A percentile compares a stretch with the other conserved stretches of the same genome.
Evolutionary conservation across 164 flowering plant genomes (phyloP).

Genomic region (Platanus orientalis): DNA sequence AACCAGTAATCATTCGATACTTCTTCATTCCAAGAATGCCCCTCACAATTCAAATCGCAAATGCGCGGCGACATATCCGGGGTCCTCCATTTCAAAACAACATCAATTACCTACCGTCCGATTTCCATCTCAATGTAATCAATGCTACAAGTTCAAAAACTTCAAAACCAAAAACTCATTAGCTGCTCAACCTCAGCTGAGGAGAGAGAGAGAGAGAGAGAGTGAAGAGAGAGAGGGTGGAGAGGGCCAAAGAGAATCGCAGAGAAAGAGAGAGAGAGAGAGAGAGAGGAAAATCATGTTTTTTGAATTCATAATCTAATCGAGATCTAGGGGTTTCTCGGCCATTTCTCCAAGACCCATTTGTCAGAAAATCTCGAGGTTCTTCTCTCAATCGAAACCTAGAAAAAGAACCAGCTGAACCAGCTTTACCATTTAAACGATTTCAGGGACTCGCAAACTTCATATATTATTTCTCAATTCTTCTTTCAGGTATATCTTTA

Average conservation of each 20-base stretch:
- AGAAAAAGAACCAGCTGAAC: constrained; percentile 14
- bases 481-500: constrained; percentile 25
- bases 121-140: background rate
- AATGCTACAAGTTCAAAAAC: background rate
- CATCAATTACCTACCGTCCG: constrained; percentile 33
- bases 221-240: background rate
- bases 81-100: constrained; percentile 9
- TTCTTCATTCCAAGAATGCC: constrained; percentile 7
- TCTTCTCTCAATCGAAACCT: constrained; percentile 11
- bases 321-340: background rate
- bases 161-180: background rate
- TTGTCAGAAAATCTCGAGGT: background rate
- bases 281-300: background rate
- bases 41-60: constrained; percentile 31
- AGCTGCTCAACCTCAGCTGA: constrained; percentile 2
- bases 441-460: constrained; percentile 26
- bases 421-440: constrained; percentile 8
- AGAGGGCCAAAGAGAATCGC: background rate
- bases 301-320: background rate
- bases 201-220: constrained; percentile 18
- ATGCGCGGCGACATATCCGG: constrained; percentile 23
- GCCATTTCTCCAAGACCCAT: background rate
- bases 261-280: constrained; percentile 10
- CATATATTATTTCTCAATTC: constrained; percentile 34
- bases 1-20: too few species aligned